Evolutionary conservation across 805 yeast species (phyloP).

Genomic region (Komagataella phaffii): DNA sequence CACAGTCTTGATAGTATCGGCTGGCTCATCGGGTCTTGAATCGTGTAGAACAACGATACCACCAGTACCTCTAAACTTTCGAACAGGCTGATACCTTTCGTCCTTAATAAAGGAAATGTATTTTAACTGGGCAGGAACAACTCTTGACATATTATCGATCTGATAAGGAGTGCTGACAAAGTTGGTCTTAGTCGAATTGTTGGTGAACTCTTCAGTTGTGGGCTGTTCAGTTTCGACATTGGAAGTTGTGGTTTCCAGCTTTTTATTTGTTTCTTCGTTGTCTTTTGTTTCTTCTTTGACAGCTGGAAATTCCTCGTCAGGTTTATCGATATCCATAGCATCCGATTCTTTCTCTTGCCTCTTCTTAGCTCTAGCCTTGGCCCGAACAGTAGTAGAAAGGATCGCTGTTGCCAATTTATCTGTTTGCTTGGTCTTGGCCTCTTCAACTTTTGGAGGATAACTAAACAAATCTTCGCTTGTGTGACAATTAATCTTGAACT

Average conservation of each 20-base stretch:
- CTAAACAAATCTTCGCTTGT: constrained; percentile 69
- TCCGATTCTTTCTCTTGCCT: constrained; percentile 29
- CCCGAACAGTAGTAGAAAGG: constrained; percentile 83
- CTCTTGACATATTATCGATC: constrained; percentile 72
- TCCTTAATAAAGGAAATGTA: constrained; percentile 67
- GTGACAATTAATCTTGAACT: constrained; percentile 69
- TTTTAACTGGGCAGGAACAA: constrained; percentile 78
- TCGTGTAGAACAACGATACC: constrained; percentile 69
- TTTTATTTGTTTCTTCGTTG: constrained; percentile 5
- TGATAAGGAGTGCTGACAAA: constrained; percentile 55
- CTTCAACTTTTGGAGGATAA: constrained; percentile 83
- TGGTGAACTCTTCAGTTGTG: constrained; percentile 21
- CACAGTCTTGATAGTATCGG: constrained; percentile 65
- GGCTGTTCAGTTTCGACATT: constrained; percentile 3
- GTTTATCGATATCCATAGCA: constrained; percentile 6
- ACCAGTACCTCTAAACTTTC: constrained; percentile 53
- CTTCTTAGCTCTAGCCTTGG: constrained; percentile 84
- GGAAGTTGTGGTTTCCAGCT: not conserved
- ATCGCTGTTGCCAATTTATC: constrained; percentile 91
- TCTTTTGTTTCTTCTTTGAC: constrained; percentile 17
- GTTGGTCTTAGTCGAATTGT: constrained; percentile 27
- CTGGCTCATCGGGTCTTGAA: constrained; percentile 42
- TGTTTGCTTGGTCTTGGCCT: constrained; percentile 64
- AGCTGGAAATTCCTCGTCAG: constrained; percentile 25
- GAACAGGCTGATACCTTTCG: constrained; percentile 70